Conservation (phyloP, 2,329 filamentous ascomycete genomes). For the Scorias spongiosa region DNA sequence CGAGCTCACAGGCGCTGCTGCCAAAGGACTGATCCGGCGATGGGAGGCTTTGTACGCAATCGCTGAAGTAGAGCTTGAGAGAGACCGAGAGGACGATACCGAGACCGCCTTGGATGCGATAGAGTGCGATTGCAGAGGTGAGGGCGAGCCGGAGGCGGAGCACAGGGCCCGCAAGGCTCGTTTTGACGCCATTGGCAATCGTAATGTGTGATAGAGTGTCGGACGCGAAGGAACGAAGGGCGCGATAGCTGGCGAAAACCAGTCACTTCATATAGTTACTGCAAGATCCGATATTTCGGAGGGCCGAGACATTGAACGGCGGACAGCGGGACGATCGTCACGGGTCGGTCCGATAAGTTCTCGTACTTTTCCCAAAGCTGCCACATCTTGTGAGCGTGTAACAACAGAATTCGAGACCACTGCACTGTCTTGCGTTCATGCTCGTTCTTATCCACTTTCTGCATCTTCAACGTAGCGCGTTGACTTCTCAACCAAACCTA, state of each 20-base stretch:
- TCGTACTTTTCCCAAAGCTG: too few relatives aligned
- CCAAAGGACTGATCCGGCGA: slow-evolving; percentile 73
- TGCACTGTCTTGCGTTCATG: too few relatives aligned
- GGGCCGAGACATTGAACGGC: neutral
- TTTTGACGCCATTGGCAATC: slow-evolving; percentile 20
- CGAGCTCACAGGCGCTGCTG: slow-evolving; percentile 51
- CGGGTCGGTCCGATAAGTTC: too few relatives aligned
- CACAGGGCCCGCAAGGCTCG: slow-evolving; percentile 13
- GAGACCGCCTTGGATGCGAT: neutral
- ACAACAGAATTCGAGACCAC: too few relatives aligned
- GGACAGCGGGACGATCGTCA: too few relatives aligned
- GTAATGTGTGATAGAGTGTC: neutral
- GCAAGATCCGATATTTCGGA: neutral
- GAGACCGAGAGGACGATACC: neutral
- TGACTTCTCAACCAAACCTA: too few relatives aligned
- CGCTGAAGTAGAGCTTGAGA: slow-evolving; percentile 60
- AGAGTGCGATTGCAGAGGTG: neutral
- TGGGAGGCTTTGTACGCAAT: slow-evolving; percentile 96
- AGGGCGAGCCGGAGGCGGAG: slow-evolving; percentile 2
- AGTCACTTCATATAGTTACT: neutral
- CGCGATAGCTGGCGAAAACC: neutral
- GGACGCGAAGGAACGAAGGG: neutral
- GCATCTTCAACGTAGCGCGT: slow-evolving; percentile 1
- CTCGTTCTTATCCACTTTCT: neutral
- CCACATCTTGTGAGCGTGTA: too few relatives aligned